Base-by-base conservation (phyloP, 768 basidiomycete genomes). In the Psilocybe subaeruginosa region DNA sequence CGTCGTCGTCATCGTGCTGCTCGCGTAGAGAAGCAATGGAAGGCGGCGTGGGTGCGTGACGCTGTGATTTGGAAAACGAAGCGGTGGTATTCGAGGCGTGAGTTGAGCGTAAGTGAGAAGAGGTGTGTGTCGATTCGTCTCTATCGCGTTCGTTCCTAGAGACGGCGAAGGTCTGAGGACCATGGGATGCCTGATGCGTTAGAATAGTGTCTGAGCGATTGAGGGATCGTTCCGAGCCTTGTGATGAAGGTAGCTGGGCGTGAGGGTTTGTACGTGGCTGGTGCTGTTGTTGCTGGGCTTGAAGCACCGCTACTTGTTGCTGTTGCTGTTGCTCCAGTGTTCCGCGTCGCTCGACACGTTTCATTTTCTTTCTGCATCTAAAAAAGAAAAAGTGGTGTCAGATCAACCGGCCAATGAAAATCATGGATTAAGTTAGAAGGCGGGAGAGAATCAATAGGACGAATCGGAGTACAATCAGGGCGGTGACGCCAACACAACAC, bases 331-430 rank as follows among this genome's bases (percentile, higher is more conserved):
- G 54, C 56, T 89, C 88, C 2, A 89, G 72, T 8, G 89, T 90
- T 7, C 87, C 89, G 7, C 90, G 78, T 19, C 89, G 78, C 69
- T 93, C 91, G 53, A 91, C 88, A 1, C 91, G 85, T 74, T 92
- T 92, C 90, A 92, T 91, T 73, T 92, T 92, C 73, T 93, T 93
- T 54, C 91, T 84, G 73, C 91, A 92, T 52, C 87, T 89, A 19
- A 33, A 60, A 60, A 58, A 51, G n/a, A 47, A 58, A 54, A 63
- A 47, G 39, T 31, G 45, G 8, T 17, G 59, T 58, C 41, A 64
- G 39, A 29, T 17, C 7, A 58, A 27, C 33, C 33, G 33, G 7
- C 33, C 7, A 35, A 35, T 35, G 6, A 11, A 35, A 35, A 7
- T 11, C 33, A 11, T 35, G 33, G 11, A 35, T 35, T 35, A 35